phyloP scores from a whole-genome alignment of 176 grass and related monocot genomes.

The Hordeum marinum region DNA sequence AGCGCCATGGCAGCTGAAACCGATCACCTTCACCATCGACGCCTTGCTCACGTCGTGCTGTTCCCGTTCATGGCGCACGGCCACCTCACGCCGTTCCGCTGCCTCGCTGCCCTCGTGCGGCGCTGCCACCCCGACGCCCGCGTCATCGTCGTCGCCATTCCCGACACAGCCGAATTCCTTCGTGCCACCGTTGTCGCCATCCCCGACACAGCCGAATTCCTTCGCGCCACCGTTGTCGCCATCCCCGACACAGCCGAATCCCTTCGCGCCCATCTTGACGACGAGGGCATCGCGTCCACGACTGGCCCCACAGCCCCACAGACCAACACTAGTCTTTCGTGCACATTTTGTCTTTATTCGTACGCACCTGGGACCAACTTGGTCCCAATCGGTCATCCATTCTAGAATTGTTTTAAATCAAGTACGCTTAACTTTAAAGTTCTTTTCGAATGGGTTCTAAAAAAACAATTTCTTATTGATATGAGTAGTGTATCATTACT shows the following conservation, averaged over 20 bases:
- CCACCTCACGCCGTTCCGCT: constrained; percentile 36
- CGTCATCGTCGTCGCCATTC: constrained; percentile 15
- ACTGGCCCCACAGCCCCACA: too few relatives aligned
- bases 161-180: not conserved
- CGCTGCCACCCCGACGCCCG: not conserved
- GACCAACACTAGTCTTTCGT: too few relatives aligned
- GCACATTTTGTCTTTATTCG: too few relatives aligned
- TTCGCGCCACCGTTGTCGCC: constrained; percentile 23
- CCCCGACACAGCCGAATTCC: not conserved
- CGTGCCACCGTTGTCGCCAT: too few relatives aligned
- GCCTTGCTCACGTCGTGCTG: constrained; percentile 15
- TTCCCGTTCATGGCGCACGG: constrained; percentile 43
- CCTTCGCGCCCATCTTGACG: not conserved
- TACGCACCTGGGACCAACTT: too few relatives aligned
- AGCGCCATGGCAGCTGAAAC: not conserved
- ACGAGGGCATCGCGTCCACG: constrained; percentile 12
- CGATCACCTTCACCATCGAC: not conserved
- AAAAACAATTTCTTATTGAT: too few relatives aligned
- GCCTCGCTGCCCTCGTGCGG: constrained; percentile 7
- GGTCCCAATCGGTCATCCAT: too few relatives aligned
- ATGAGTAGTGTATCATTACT: too few relatives aligned
- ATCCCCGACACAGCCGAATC: not conserved
- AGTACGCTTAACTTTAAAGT: too few relatives aligned
- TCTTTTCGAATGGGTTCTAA: too few relatives aligned
- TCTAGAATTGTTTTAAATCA: too few relatives aligned